A percentile compares a stretch with the other conserved stretches of the same genome.
Evolutionary conservation across 2,329 filamentous ascomycete species (phyloP).

Genomic region (Monosporascus sp.): DNA sequence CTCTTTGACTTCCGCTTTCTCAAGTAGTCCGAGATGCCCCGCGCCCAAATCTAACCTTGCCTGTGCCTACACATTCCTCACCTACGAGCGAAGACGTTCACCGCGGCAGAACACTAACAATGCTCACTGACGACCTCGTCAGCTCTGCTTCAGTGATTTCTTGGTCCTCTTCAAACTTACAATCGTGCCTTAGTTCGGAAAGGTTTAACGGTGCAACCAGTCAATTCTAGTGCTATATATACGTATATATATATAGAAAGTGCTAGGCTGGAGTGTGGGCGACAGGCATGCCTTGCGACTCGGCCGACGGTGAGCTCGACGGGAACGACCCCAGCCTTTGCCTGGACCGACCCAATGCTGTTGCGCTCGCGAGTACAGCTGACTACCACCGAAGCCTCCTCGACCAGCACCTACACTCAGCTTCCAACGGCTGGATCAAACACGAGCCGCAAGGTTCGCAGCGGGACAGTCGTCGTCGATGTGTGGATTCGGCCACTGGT

Average conservation of each 20-base stretch:
- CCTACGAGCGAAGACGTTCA: not conserved
- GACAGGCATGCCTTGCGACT: conserved; percentile 2
- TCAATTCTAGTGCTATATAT: too few species aligned
- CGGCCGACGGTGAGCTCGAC: conserved; percentile 2
- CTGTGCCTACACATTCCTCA: not conserved
- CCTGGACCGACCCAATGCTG: conserved; percentile 8
- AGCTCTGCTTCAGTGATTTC: not conserved
- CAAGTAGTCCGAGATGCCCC: not conserved
- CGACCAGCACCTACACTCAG: conserved; percentile 12
- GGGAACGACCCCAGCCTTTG: conserved; percentile 11
- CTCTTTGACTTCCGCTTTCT: too few species aligned
- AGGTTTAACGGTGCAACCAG: too few species aligned
- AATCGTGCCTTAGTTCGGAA: too few species aligned
- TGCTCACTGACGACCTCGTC: not conserved
- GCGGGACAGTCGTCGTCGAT: conserved; percentile 1
- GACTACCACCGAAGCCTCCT: conserved; percentile 22
- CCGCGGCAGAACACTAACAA: not conserved
- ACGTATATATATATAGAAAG: too few species aligned
- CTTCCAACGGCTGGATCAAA: not conserved
- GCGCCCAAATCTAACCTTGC: not conserved
- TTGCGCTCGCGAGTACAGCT: conserved; percentile 13
- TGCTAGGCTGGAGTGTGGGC: not conserved
- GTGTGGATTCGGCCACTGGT: too few species aligned
- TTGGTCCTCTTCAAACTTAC: not conserved
- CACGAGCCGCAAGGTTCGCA: conserved; percentile 5